Conservation (phyloP, 768 basidiomycete genomes). For the Psilocybe azurescens region DNA sequence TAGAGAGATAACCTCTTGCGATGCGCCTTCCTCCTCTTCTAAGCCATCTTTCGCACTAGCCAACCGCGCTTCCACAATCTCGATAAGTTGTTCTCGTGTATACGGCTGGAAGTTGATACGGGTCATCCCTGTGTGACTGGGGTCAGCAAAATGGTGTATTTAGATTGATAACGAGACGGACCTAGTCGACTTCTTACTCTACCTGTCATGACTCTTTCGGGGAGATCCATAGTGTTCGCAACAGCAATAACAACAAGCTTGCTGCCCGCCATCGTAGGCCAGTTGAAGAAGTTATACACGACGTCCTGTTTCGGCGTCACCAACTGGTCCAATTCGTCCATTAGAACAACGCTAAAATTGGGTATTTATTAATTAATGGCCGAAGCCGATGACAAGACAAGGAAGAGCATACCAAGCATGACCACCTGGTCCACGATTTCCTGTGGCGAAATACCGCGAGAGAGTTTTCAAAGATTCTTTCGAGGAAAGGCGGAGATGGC, state of each 20-base stretch:
- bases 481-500: conserved; percentile 67
- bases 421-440: conserved; percentile 74
- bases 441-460: conserved; percentile 76
- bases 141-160: neutral
- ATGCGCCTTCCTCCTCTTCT: conserved; percentile 42
- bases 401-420: conserved; percentile 81
- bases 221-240: conserved; percentile 98
- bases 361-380: conserved; percentile 8
- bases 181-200: conserved; percentile 92
- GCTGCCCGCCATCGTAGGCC: conserved; percentile 90
- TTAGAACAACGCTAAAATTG: conserved; percentile 84
- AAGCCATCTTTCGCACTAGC: conserved; percentile 58
- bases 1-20: conserved; percentile 52
- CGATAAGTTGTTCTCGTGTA: conserved; percentile 72
- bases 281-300: conserved; percentile 99
- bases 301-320: conserved; percentile 97
- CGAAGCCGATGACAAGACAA: conserved; percentile 1
- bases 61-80: conserved; percentile 88
- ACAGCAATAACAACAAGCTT: conserved; percentile 95
- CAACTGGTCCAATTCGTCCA: conserved; percentile 98
- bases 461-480: conserved; percentile 87
- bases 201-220: conserved; percentile 91
- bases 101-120: conserved; percentile 95
- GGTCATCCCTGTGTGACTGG: conserved; percentile 69
- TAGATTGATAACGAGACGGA: conserved; percentile 36